Conservation (phyloP, 768 basidiomycete genomes). For the Pholiota conissans region DNA sequence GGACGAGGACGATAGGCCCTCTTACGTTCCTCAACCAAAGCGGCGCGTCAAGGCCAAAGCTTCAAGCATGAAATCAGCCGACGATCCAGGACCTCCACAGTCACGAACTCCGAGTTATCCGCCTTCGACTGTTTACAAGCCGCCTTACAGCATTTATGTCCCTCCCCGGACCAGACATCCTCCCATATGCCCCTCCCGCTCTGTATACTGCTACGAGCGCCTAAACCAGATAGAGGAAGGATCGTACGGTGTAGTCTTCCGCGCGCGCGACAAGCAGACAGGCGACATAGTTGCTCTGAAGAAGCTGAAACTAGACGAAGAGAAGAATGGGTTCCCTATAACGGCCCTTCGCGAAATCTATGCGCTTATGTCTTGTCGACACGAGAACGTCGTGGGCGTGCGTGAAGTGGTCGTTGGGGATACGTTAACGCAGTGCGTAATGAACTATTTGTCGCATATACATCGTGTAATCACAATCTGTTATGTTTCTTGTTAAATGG, state of each 20-base stretch:
- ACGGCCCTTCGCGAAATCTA: slow-evolving; percentile 94
- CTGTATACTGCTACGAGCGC: slow-evolving; percentile 91
- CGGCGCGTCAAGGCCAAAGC: slow-evolving; percentile 52
- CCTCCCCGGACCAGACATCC: slow-evolving; percentile 80
- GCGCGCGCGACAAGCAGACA: slow-evolving; percentile 93
- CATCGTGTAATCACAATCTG: slow-evolving; percentile 29
- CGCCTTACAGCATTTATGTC: slow-evolving; percentile 63
- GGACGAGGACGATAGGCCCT: slow-evolving; percentile 33
- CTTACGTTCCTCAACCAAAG: slow-evolving; percentile 46
- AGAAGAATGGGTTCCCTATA: slow-evolving; percentile 98
- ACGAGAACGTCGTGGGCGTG: slow-evolving; percentile 97
- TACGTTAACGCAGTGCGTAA: slow-evolving; percentile 95
- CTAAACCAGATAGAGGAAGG: slow-evolving; percentile 99
- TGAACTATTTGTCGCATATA: slow-evolving; percentile 20
- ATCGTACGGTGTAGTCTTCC: slow-evolving; percentile 94
- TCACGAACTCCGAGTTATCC: slow-evolving; percentile 19
- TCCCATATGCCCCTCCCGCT: slow-evolving; percentile 80
- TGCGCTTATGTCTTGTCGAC: slow-evolving; percentile 91
- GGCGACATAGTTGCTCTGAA: slow-evolving; percentile 97
- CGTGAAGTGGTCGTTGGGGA: slow-evolving; percentile 98
- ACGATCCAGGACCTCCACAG: slow-evolving; percentile 19
- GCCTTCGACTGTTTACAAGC: slow-evolving; percentile 17
- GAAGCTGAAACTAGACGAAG: slow-evolving; percentile 97
- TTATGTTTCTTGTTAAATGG: slow-evolving; percentile 15
- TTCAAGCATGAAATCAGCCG: slow-evolving; percentile 19